Evolutionary conservation across 2,329 filamentous ascomycete species (phyloP), one percentile per base, ranked within the genome.

Genomic region (Acephala macrosclerotiorum): DNA sequence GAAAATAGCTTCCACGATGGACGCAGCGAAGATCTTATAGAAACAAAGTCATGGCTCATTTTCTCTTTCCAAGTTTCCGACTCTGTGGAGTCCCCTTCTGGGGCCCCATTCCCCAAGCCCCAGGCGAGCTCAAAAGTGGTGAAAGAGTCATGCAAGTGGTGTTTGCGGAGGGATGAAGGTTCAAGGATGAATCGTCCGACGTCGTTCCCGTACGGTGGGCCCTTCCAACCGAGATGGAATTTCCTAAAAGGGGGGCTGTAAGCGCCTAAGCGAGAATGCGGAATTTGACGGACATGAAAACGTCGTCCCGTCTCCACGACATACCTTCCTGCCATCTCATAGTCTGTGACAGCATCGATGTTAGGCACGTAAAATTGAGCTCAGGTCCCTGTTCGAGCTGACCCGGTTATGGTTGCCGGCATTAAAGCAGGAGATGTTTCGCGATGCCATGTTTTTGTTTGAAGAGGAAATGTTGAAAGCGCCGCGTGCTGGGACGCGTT

Each of bases 211-310:
- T 20, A 12, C 20, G 20, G 25, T 51, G n/a, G 38, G 38, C 4
- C 18, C 4, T 20, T 22, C 47, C 7, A 12, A n/a, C 11, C 47
- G 14, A 51, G 7, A 4, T 42, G 18, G 47, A 20, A 25, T 51
- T 8, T 29, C 47, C 20, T 3, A 51, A 29, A 51, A 14, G 20
- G 47, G 47, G 47, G 22, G 25, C 5, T 8, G 3, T 20, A 51
- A 51, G 47, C 47, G 20, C 25, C 47, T 20, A 51, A 51, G 47
- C 47, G 47, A 51, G 47, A 12, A 12, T 42, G 38, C 38, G 38
- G 38, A n/a, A 12, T 6, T 42, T 42, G 38, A 42, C 38, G 38
- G 38, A 12, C 5, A 16, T 42, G 29, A 33, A 4, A 9, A 33
- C 29, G 9, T 33, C 29, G 29, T 33, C 29, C 29, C 29, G 29